Percentiles rank a stretch among this genome's conserved stretches.
Evolutionary conservation across 1,284 basidiomycete genomes (phyloP).

Genomic region (Prillingera fragicola): DNA sequence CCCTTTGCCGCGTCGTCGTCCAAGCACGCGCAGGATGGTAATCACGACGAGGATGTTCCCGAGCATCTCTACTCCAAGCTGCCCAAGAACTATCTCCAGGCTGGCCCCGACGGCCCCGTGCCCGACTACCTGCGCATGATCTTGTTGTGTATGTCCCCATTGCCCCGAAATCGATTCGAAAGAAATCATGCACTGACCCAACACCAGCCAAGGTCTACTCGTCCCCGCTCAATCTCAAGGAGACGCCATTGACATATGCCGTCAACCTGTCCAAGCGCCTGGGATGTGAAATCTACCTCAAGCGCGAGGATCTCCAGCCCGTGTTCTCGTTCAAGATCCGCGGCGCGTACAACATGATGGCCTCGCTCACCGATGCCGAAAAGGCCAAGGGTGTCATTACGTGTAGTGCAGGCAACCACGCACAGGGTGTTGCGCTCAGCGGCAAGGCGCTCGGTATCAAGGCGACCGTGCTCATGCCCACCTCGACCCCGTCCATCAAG

Average conservation of each 20-base stretch:
- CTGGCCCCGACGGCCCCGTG: slow-evolving; percentile 45
- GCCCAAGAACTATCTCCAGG: slow-evolving; percentile 39
- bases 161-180: neutral
- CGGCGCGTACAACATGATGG: slow-evolving; percentile 99
- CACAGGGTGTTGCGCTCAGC: slow-evolving; percentile 95
- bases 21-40: slow-evolving; percentile 30
- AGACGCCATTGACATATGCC: slow-evolving; percentile 84
- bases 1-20: slow-evolving; percentile 35
- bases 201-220: slow-evolving; percentile 77
- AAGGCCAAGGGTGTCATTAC: slow-evolving; percentile 97
- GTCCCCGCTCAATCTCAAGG: slow-evolving; percentile 62
- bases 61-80: slow-evolving; percentile 45
- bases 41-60: slow-evolving; percentile 38
- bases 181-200: neutral
- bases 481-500: slow-evolving; percentile 93
- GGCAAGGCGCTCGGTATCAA: slow-evolving; percentile 80
- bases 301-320: slow-evolving; percentile 95
- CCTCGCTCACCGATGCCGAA: slow-evolving; percentile 76
- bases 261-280: slow-evolving; percentile 78
- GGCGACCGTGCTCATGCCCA: slow-evolving; percentile 97
- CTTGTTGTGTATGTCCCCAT: slow-evolving; percentile 55
- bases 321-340: slow-evolving; percentile 99
- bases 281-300: slow-evolving; percentile 87
- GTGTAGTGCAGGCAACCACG: slow-evolving; percentile 97
- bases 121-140: slow-evolving; percentile 94